Percentiles rank a stretch among this genome's conserved stretches.
These are phyloP conservation scores for Tilletia walkeri DNA, from an alignment of 1,284 basidiomycete genomes.

Conservation along the genomic window DNA sequence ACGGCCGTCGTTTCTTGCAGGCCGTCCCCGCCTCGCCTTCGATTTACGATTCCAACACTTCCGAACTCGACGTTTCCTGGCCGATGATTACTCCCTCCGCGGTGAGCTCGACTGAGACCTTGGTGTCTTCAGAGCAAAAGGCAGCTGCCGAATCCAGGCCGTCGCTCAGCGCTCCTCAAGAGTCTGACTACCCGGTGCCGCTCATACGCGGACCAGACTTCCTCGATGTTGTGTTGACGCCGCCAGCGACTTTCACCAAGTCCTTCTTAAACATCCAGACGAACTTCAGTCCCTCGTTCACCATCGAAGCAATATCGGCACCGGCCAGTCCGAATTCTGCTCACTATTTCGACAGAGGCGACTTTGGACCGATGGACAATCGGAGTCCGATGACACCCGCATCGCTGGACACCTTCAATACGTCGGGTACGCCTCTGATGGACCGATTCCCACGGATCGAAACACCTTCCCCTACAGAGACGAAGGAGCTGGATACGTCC, in stretches of 20 bases:
- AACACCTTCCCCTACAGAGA: not conserved
- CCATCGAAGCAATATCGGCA: conserved; percentile 4
- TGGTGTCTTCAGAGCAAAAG: not conserved
- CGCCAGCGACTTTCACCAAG: not conserved
- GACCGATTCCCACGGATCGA: conserved; percentile 8
- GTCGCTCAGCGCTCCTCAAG: too few relatives aligned
- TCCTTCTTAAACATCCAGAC: not conserved
- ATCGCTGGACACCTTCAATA: conserved; percentile 6
- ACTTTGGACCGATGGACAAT: not conserved
- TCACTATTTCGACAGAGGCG: not conserved
- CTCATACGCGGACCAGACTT: not conserved
- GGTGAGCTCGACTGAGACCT: not conserved
- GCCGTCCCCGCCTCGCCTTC: not conserved
- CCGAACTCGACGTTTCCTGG: not conserved
- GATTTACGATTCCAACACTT: not conserved
- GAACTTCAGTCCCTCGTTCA: conserved; percentile 10
- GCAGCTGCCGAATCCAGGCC: not conserved
- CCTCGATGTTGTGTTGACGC: not conserved
- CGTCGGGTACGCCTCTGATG: conserved; percentile 4
- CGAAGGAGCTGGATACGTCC: not conserved
- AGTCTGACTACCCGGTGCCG: too few relatives aligned
- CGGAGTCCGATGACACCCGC: conserved; percentile 1
- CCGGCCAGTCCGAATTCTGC: not conserved
- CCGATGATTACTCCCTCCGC: not conserved
- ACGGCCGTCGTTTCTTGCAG: too few relatives aligned